Conservation (phyloP, 225 moss, liverwort and hornwort genomes). For the Neckera pumila region DNA sequence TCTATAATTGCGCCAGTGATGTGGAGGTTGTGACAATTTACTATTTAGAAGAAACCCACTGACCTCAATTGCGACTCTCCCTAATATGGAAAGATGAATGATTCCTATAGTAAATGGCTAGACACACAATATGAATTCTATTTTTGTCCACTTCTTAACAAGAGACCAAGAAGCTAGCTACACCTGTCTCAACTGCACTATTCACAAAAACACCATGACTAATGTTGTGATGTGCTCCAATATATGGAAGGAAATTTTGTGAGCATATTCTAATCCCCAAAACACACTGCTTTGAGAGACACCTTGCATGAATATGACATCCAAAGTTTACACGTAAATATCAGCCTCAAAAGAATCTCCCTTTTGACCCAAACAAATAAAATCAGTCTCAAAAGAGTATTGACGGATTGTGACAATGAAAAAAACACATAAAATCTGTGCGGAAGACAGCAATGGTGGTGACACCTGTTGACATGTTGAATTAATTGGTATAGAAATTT, state of each 20-base stretch:
- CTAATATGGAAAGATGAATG: not conserved
- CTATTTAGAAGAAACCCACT: fast-evolving
- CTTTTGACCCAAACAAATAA: not conserved
- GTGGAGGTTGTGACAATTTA: not conserved
- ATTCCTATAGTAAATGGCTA: not conserved
- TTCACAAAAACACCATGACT: too few species aligned
- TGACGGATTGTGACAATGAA: not conserved
- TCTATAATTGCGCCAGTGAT: fast-evolving
- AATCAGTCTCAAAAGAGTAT: not conserved
- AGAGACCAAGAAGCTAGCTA: not conserved
- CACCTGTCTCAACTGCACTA: not conserved
- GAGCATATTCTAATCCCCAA: not conserved
- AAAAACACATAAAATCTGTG: not conserved
- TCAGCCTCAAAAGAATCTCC: not conserved
- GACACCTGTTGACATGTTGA: not conserved
- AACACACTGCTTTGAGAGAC: not conserved
- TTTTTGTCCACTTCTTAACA: not conserved
- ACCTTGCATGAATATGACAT: not conserved
- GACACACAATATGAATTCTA: too few species aligned
- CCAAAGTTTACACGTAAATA: not conserved
- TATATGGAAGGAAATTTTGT: not conserved
- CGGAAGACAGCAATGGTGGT: not conserved
- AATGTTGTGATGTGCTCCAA: not conserved
- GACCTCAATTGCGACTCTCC: fast-evolving
- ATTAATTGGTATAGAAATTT: not conserved